Percentiles rank a stretch among this genome's conserved stretches.
These are phyloP conservation scores for Macaranga tanarius DNA, from an alignment of 441 rosid genomes.

Conservation along the genomic window DNA sequence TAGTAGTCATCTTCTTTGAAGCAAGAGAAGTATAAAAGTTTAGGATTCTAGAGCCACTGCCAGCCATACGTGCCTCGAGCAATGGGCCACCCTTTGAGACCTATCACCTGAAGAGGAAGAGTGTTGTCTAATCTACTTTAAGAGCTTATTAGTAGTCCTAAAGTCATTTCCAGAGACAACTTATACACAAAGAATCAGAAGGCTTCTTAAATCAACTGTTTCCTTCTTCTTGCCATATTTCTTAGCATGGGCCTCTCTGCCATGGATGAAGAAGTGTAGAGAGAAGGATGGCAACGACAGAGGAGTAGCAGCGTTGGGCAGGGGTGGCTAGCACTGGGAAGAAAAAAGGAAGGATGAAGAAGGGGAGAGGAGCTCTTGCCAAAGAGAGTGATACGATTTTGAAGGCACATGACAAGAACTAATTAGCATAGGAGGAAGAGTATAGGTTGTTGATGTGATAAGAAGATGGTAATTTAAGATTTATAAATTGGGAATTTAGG, in stretches of 20 bases:
- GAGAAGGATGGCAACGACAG: too few species aligned
- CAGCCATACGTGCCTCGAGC: constrained; percentile 73
- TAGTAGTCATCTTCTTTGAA: constrained; percentile 42
- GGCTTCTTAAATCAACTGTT: constrained; percentile 64
- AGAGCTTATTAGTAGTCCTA: constrained; percentile 55
- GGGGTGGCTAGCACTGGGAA: too few species aligned
- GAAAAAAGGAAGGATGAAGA: too few species aligned
- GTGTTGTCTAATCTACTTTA: constrained; percentile 62
- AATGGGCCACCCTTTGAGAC: constrained; percentile 72
- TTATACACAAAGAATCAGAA: constrained; percentile 65
- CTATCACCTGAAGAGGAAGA: constrained; percentile 68
- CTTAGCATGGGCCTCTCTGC: constrained; percentile 33
- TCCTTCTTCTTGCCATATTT: constrained; percentile 43
- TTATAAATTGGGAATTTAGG: too few species aligned
- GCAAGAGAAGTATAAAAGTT: constrained; percentile 31
- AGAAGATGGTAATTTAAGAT: too few species aligned
- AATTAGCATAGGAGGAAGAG: too few species aligned
- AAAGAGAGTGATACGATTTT: too few species aligned
- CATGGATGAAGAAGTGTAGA: too few species aligned
- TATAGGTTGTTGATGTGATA: too few species aligned
- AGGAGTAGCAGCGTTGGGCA: too few species aligned
- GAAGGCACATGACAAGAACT: too few species aligned
- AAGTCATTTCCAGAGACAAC: constrained; percentile 55
- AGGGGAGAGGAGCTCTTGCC: too few species aligned
- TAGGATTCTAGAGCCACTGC: constrained; percentile 38